Percentiles rank a stretch among this genome's conserved stretches.
Evolutionary conservation across 2,329 filamentous ascomycete genomes (phyloP).

Genomic region (Fusarium sp.): DNA sequence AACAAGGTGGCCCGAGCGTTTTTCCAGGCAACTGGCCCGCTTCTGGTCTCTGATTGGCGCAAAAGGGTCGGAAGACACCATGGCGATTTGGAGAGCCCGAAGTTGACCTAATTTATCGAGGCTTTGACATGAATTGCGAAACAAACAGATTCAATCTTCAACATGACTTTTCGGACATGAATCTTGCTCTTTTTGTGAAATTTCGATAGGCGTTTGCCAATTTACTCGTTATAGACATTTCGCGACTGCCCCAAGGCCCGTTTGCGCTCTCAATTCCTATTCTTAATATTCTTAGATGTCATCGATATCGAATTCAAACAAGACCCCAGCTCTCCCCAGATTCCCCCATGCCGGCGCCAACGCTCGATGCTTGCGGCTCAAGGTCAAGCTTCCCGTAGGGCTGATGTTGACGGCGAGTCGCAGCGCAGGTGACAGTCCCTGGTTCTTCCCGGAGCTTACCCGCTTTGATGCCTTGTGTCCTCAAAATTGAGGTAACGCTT

Average conservation of each 20-base stretch:
- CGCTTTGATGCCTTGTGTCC: slow-evolving; percentile 14
- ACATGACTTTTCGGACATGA: slow-evolving; percentile 2
- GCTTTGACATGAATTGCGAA: slow-evolving; percentile 26
- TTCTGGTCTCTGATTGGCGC: slow-evolving; percentile 27
- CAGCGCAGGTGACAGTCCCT: slow-evolving; percentile 30
- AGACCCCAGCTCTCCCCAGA: slow-evolving; percentile 38
- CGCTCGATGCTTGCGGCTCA: slow-evolving; percentile 46
- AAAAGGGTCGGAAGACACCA: slow-evolving; percentile 6
- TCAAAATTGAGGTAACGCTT: slow-evolving; percentile 10
- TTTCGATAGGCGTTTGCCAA: neutral
- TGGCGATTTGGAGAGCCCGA: slow-evolving; percentile 31
- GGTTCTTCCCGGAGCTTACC: neutral
- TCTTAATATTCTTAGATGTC: slow-evolving; percentile 7
- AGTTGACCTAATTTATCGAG: slow-evolving; percentile 17
- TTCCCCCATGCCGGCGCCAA: slow-evolving; percentile 41
- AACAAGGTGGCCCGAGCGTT: slow-evolving; percentile 39
- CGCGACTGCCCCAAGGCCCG: slow-evolving; percentile 1
- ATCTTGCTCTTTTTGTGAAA: neutral
- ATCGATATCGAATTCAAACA: slow-evolving; percentile 22
- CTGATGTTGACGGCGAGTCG: slow-evolving; percentile 38
- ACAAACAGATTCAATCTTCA: slow-evolving; percentile 16
- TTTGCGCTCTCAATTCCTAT: slow-evolving; percentile 34
- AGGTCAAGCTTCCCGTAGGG: slow-evolving; percentile 45
- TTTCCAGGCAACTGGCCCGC: slow-evolving; percentile 39
- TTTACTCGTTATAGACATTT: slow-evolving; percentile 17